Evolutionary conservation across 2,329 filamentous ascomycete genomes (phyloP).

Genomic region (Fusarium chlamydosporum): DNA sequence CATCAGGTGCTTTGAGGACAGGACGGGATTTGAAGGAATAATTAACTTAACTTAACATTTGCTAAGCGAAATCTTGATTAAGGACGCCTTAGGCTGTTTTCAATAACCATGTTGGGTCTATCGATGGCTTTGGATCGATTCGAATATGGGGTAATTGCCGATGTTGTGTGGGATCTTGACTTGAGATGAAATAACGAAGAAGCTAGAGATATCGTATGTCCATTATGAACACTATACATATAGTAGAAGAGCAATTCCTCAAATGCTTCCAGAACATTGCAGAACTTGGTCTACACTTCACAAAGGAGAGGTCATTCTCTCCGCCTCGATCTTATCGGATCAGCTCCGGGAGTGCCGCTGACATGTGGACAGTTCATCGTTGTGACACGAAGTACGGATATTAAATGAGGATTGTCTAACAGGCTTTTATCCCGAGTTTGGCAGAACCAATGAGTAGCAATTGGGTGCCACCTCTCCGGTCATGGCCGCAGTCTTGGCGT

Average conservation of each 20-base stretch:
- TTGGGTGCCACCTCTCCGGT: conserved; percentile 30
- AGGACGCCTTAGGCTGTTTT: conserved; percentile 9
- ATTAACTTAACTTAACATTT: not conserved
- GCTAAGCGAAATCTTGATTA: conserved; percentile 30
- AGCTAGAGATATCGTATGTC: not conserved
- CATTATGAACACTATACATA: not conserved
- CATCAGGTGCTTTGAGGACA: not conserved
- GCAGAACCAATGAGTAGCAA: conserved; percentile 30
- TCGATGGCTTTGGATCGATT: conserved; percentile 18
- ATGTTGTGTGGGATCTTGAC: conserved; percentile 11
- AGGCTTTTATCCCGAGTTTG: conserved; percentile 19
- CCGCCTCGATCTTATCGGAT: not conserved
- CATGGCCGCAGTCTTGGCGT: conserved; percentile 37
- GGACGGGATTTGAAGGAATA: conserved; percentile 8
- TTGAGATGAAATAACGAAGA: conserved; percentile 23
- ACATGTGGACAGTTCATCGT: conserved; percentile 1
- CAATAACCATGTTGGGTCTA: conserved; percentile 8
- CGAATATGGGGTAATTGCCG: conserved; percentile 24
- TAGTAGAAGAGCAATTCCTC: not conserved
- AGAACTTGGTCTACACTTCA: not conserved
- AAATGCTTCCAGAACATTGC: not conserved
- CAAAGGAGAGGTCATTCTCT: not conserved
- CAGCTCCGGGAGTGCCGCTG: conserved; percentile 10
- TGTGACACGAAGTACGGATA: conserved; percentile 34
- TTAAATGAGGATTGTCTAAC: conserved; percentile 34